These are phyloP conservation scores for Tuber melanosporum DNA, from an alignment of 495 filamentous ascomycete species.

Conservation along the genomic window DNA sequence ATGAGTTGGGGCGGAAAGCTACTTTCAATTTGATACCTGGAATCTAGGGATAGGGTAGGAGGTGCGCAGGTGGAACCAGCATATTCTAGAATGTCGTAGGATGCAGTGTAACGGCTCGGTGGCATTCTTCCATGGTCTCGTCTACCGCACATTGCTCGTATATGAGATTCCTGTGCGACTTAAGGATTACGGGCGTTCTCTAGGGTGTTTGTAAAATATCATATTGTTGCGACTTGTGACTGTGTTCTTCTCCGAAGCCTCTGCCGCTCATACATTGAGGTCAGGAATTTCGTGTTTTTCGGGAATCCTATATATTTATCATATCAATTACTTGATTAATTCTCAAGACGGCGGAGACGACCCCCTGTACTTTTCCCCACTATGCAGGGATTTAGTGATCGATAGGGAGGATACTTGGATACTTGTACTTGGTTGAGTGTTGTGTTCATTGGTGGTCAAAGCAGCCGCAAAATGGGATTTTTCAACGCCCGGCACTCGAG, in stretches of 20 bases:
- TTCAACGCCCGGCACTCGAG: not conserved
- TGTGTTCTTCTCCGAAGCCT: not conserved
- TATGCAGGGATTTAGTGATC: not conserved
- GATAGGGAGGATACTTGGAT: not conserved
- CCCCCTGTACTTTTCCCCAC: not conserved
- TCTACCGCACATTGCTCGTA: not conserved
- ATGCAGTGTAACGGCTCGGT: not conserved
- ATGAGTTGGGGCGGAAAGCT: not conserved
- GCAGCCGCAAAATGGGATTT: not conserved
- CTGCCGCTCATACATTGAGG: not conserved
- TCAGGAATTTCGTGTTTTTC: not conserved
- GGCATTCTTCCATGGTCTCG: not conserved
- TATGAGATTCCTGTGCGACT: not conserved
- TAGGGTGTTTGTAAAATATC: not conserved
- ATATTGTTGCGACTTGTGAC: not conserved
- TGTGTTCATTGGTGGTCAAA: not conserved
- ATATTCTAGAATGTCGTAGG: not conserved
- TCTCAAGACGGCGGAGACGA: not conserved
- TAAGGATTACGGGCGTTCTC: not conserved
- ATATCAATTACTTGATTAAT: not conserved
- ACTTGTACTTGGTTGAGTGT: not conserved
- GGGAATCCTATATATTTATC: not conserved
- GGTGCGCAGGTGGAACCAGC: not conserved
- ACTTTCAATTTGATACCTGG: not conserved
- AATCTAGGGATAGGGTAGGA: not conserved